Percentiles rank a stretch among this genome's conserved stretches.
phyloP scores from a whole-genome alignment of 2,329 filamentous ascomycete genomes.

The Monilinia polystroma region DNA sequence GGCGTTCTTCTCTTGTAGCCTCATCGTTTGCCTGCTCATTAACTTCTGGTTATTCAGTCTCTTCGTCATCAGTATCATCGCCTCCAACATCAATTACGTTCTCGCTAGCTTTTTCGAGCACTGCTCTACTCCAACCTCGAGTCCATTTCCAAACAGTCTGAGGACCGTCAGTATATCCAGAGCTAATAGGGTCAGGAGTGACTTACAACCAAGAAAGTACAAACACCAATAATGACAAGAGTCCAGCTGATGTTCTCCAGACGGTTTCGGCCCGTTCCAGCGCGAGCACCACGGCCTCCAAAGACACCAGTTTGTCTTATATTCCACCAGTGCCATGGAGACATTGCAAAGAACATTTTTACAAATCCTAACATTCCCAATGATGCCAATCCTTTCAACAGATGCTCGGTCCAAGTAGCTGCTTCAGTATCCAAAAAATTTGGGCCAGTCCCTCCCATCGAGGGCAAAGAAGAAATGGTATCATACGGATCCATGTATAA shows the following conservation, averaged over 20 bases:
- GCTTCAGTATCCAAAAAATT: slow-evolving; percentile 49
- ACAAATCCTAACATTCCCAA: slow-evolving; percentile 82
- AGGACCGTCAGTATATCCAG: neutral
- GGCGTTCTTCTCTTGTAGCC: neutral
- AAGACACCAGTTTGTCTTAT: slow-evolving; percentile 61
- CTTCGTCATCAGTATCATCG: slow-evolving; percentile 52
- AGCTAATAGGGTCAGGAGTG: neutral
- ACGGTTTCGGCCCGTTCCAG: slow-evolving; percentile 70
- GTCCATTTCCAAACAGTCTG: slow-evolving; percentile 81
- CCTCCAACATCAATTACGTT: slow-evolving; percentile 78
- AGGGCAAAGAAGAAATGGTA: slow-evolving; percentile 51
- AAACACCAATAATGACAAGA: slow-evolving; percentile 75
- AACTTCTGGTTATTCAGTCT: slow-evolving; percentile 20
- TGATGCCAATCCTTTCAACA: slow-evolving; percentile 85
- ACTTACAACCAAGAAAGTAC: slow-evolving; percentile 75
- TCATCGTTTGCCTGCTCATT: neutral
- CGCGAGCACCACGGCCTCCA: slow-evolving; percentile 50
- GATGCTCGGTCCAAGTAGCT: slow-evolving; percentile 75
- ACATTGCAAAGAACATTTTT: slow-evolving; percentile 73
- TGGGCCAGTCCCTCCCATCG: slow-evolving; percentile 45
- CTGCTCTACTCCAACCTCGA: slow-evolving; percentile 66
- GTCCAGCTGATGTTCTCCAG: slow-evolving; percentile 76
- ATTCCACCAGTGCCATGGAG: slow-evolving; percentile 75
- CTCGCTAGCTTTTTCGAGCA: slow-evolving; percentile 76
- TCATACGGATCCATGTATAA: slow-evolving; percentile 78